Evolutionary conservation across 164 flowering plant genomes (phyloP).

Genomic region (Stephania yunnanensis): DNA sequence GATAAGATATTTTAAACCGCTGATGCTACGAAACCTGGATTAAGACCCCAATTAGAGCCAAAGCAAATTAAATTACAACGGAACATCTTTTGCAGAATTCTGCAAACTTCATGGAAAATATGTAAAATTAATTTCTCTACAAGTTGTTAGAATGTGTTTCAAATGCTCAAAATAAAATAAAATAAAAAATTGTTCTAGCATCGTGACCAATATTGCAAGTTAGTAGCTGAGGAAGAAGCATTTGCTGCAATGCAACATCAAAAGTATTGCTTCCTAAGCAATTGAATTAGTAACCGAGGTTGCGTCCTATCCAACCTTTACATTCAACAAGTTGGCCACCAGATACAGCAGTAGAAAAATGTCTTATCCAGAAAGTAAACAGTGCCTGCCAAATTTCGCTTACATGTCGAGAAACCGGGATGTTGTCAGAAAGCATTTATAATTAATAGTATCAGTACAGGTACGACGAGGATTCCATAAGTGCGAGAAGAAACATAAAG

Average conservation of each 20-base stretch:
- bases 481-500: background rate
- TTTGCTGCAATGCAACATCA: too few relatives aligned
- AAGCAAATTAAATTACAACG: constrained; percentile 2
- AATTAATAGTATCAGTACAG: background rate
- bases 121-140: background rate
- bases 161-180: background rate
- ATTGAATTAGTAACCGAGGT: too few relatives aligned
- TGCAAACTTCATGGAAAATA: background rate
- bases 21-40: constrained; percentile 64
- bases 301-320: too few relatives aligned
- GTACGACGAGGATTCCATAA: background rate
- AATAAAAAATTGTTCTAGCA: too few relatives aligned
- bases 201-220: too few relatives aligned
- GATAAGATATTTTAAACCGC: constrained; percentile 58
- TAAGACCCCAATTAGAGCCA: constrained; percentile 6
- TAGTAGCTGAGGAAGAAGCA: too few relatives aligned
- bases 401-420: too few relatives aligned
- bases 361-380: too few relatives aligned
- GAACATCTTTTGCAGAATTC: background rate
- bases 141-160: background rate
- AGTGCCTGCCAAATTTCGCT: too few relatives aligned
- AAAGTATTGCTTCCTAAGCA: too few relatives aligned
- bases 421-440: background rate
- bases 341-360: too few relatives aligned
- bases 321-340: too few relatives aligned